Percentiles rank a stretch among this genome's conserved stretches.
Evolutionary conservation across 2,329 filamentous ascomycete genomes (phyloP).

Genomic region (Xylariaceae sp.): DNA sequence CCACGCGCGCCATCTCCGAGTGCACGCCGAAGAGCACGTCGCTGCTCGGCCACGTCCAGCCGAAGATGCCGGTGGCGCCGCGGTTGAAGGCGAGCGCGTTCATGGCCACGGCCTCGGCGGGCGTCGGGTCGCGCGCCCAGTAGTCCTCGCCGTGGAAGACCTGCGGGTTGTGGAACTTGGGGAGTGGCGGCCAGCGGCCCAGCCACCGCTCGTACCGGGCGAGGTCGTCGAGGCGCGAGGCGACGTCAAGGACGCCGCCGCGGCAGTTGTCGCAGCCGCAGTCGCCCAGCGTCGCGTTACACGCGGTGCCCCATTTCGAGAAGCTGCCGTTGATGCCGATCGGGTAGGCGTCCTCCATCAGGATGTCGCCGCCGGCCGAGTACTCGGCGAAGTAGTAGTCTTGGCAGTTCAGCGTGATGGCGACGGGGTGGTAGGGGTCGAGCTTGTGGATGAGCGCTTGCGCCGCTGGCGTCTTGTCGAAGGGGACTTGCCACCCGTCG

Average conservation of each 20-base stretch:
- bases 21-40: conserved; percentile 34
- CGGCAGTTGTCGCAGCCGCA: conserved; percentile 59
- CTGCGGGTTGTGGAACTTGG: conserved; percentile 42
- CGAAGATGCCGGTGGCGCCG: conserved; percentile 38
- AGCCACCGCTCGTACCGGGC: conserved; percentile 36
- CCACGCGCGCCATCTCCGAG: conserved; percentile 34
- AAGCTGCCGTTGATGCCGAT: conserved; percentile 51
- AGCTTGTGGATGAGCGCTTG: conserved; percentile 38
- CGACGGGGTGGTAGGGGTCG: conserved; percentile 58
- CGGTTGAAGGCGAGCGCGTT: conserved; percentile 40
- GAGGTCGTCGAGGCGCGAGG: conserved; percentile 36
- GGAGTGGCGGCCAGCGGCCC: conserved; percentile 37
- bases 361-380: conserved; percentile 48
- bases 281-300: conserved; percentile 55
- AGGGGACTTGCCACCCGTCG: conserved; percentile 51
- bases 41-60: conserved; percentile 42
- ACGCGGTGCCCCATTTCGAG: conserved; percentile 50
- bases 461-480: conserved; percentile 38
- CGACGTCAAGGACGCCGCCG: conserved; percentile 48
- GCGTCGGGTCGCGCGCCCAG: conserved; percentile 41
- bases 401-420: conserved; percentile 55
- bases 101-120: conserved; percentile 41
- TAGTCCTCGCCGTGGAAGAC: conserved; percentile 44
- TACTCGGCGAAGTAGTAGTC: conserved; percentile 57
- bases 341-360: conserved; percentile 57